These are phyloP conservation scores for Cyclotella choctawhatcheeana DNA, from an alignment of 108 stramenopile species.

Conservation along the genomic window DNA sequence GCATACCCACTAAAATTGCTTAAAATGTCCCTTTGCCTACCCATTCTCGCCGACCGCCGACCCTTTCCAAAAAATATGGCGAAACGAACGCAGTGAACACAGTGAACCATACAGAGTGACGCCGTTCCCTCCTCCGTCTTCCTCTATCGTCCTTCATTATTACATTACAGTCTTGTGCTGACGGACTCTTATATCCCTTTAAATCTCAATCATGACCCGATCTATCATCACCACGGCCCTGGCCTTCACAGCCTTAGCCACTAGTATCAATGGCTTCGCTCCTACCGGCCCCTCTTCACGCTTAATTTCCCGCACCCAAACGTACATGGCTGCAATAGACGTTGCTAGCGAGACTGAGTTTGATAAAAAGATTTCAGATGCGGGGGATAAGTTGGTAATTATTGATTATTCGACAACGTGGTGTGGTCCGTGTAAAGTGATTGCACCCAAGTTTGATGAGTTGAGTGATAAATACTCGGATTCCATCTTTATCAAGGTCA, in stretches of 20 bases:
- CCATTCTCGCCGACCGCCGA: not conserved
- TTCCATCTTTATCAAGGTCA: slow-evolving; percentile 84
- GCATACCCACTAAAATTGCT: too few relatives aligned
- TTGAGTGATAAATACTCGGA: slow-evolving; percentile 83
- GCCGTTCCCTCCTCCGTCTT: not conserved
- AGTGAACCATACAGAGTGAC: not conserved
- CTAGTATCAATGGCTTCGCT: slow-evolving; percentile 24
- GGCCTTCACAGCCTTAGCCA: slow-evolving; percentile 21
- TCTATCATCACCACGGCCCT: slow-evolving; percentile 31
- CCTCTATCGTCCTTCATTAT: not conserved
- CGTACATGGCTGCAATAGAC: slow-evolving; percentile 70
- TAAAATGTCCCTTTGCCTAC: too few relatives aligned
- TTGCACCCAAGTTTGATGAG: slow-evolving; percentile 89
- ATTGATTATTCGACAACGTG: slow-evolving; percentile 96
- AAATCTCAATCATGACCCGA: slow-evolving; percentile 33
- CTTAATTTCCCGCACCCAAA: slow-evolving; percentile 21
- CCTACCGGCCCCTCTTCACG: slow-evolving; percentile 18
- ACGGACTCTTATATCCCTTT: not conserved
- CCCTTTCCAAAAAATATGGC: not conserved
- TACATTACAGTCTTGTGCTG: too few relatives aligned
- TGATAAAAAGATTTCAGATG: slow-evolving; percentile 66
- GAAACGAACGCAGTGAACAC: too few relatives aligned
- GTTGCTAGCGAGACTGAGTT: slow-evolving; percentile 73
- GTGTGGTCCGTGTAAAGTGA: slow-evolving; percentile 97
- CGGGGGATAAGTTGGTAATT: slow-evolving; percentile 75